A percentile compares a stretch with the other conserved stretches of the same genome.
phyloP scores from a whole-genome alignment of 768 basidiomycete genomes.

The Xerocomellus chrysenteron region DNA sequence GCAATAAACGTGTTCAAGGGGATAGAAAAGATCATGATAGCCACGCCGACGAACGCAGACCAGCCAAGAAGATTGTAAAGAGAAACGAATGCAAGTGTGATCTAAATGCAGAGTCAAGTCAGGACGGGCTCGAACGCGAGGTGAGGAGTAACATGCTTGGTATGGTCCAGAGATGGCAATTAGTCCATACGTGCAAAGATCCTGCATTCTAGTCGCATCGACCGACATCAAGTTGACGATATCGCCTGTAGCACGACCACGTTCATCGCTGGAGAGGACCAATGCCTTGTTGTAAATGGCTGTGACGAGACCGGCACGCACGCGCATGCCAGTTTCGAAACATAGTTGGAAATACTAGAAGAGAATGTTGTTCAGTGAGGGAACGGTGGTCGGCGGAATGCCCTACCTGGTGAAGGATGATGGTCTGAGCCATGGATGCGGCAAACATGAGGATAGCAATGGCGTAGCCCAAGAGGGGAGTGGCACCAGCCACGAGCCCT shows the following conservation, averaged over 20 bases:
- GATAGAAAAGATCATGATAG: constrained; percentile 80
- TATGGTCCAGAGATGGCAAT: constrained; percentile 85
- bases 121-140: neutral
- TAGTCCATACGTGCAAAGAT: constrained; percentile 79
- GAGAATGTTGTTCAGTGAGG: neutral
- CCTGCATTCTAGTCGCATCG: constrained; percentile 75
- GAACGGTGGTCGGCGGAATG: neutral
- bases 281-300: constrained; percentile 86
- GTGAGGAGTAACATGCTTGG: constrained; percentile 49
- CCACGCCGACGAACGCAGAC: constrained; percentile 88
- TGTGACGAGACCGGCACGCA: constrained; percentile 84
- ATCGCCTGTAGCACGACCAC: constrained; percentile 80
- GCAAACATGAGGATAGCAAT: constrained; percentile 81
- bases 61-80: constrained; percentile 89
- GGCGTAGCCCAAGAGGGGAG: constrained; percentile 64
- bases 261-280: constrained; percentile 82
- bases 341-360: constrained; percentile 80
- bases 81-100: constrained; percentile 84
- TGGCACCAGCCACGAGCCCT: constrained; percentile 28
- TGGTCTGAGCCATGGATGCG: constrained; percentile 74
- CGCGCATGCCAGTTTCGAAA: constrained; percentile 89
- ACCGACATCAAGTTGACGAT: constrained; percentile 95
- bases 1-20: constrained; percentile 77
- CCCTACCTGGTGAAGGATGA: constrained; percentile 74
- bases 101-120: constrained; percentile 40